Percentiles rank a stretch among this genome's conserved stretches.
Evolutionary conservation across 1,284 basidiomycete species (phyloP).

Genomic region (Pseudozyma thailandica): DNA sequence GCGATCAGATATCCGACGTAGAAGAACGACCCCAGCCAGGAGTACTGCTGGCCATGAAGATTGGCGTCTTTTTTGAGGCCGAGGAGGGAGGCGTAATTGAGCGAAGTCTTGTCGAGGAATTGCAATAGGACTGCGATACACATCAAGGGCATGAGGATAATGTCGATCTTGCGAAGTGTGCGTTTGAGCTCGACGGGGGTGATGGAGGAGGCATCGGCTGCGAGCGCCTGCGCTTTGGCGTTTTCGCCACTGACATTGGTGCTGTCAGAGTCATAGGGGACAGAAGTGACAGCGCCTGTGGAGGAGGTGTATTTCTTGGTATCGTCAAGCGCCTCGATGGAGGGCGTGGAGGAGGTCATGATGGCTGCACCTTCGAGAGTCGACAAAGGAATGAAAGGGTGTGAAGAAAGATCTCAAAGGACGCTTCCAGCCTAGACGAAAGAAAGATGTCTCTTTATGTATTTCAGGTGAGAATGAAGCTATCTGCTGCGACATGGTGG

Average conservation of each 20-base stretch:
- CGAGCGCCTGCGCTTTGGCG: constrained; percentile 30
- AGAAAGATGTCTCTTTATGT: too few species aligned
- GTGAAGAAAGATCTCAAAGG: neutral
- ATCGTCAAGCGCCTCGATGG: constrained; percentile 6
- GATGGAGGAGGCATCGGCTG: constrained; percentile 15
- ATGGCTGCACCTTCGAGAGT: neutral
- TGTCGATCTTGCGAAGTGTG: constrained; percentile 63
- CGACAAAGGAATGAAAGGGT: neutral
- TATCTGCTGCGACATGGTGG: too few species aligned
- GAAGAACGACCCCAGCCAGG: constrained; percentile 64
- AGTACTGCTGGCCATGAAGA: constrained; percentile 57
- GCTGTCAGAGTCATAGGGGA: constrained; percentile 2
- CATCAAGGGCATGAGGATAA: constrained; percentile 60
- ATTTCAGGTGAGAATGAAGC: too few species aligned
- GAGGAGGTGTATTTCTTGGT: constrained; percentile 1
- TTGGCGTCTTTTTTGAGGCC: constrained; percentile 57
- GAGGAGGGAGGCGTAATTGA: constrained; percentile 60
- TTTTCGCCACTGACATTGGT: constrained; percentile 18
- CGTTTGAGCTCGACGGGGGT: constrained; percentile 35
- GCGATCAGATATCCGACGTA: constrained; percentile 60
- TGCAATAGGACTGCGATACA: constrained; percentile 55
- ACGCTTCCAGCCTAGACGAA: too few species aligned
- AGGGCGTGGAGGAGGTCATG: constrained; percentile 6
- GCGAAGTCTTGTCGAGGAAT: constrained; percentile 62
- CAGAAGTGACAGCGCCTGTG: constrained; percentile 17